Percentiles rank a stretch among this genome's conserved stretches.
Evolutionary conservation across 495 filamentous ascomycete species (phyloP).

Genomic region (Daldinia decipiens): DNA sequence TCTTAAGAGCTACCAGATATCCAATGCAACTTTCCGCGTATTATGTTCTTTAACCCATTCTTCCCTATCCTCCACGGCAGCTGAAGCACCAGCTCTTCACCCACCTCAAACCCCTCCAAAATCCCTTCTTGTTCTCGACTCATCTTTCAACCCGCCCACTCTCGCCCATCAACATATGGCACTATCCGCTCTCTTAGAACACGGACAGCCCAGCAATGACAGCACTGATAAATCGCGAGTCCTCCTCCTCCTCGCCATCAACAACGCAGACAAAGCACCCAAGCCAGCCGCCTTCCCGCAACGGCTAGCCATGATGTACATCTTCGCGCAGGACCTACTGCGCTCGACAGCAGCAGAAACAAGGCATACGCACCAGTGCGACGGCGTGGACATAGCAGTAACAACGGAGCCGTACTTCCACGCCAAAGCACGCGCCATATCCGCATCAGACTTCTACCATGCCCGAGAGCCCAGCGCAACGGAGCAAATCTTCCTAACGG

Average conservation of each 20-base stretch:
- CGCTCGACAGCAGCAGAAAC: not conserved
- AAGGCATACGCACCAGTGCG: not conserved
- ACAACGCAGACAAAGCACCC: slow-evolving; percentile 93
- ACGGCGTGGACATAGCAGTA: slow-evolving; percentile 78
- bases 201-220: slow-evolving; percentile 30
- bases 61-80: slow-evolving; percentile 34
- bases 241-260: slow-evolving; percentile 83
- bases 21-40: slow-evolving; percentile 66
- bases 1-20: slow-evolving; percentile 67
- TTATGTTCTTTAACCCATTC: slow-evolving; percentile 62
- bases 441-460: slow-evolving; percentile 62
- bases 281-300: slow-evolving; percentile 85
- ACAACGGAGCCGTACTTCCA: slow-evolving; percentile 85
- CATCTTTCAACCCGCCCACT: slow-evolving; percentile 95
- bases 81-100: slow-evolving; percentile 25
- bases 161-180: slow-evolving; percentile 83
- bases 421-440: slow-evolving; percentile 81
- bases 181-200: slow-evolving; percentile 68
- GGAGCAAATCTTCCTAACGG: slow-evolving; percentile 82
- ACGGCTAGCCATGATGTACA: slow-evolving; percentile 84
- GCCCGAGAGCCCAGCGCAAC: slow-evolving; percentile 4
- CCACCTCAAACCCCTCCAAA: slow-evolving; percentile 43
- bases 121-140: slow-evolving; percentile 84
- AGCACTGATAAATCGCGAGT: slow-evolving; percentile 59
- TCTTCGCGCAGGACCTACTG: slow-evolving; percentile 66